Evolutionary conservation across 2,329 filamentous ascomycete genomes (phyloP), one percentile per base, ranked within the genome.

Genomic region (Beauveria varroae): DNA sequence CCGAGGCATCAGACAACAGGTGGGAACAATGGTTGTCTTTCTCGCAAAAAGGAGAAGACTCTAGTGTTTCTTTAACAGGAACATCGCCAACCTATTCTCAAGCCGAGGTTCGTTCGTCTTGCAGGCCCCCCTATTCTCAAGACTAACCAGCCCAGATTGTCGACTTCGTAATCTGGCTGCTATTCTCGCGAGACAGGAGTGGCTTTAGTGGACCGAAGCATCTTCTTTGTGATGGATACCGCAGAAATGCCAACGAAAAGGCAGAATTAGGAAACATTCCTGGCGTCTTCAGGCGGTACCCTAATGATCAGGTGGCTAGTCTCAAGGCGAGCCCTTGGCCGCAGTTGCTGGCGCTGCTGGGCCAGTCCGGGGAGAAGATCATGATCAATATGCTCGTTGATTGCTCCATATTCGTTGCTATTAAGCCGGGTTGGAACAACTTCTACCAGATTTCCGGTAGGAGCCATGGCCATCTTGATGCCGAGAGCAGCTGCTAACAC

Each of bases 181-280:
- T 96, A 2, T 96, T 96, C 72, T 84, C 82, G 14, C 80, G 82
- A 66, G 74, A 78, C 18, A 75, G 79, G 37, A 70, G 30, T 74
- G 73, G 62, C 72, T 78, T 65, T 10, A 41, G 64, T 55, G 83
- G 81, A 68, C 87, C 88, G 1, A 82, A 84, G 56, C 90, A 97
- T 74, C 69, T 96, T 5, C 81, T 99, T 5, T 93, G 91, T 67
- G 88, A 96, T 77, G 93, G 93, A 26, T 96, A 87, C 67, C 85
- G 88, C 67, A 84, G 80, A 66, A 71, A 75, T 28, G 66, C 66
- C 40, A 69, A 66, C 37, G 74, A 71, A 28, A 68, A 65, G 6
- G 68, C 69, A 6, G 65, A 71, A 14, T 63, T 61, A 1, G 64
- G 64, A 9, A 78, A 78, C 40, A 86, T 95, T 47, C 87, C 86